Percentiles rank a stretch among this genome's conserved stretches.
Evolutionary conservation across 2,329 filamentous ascomycete species (phyloP).

Genomic region (Trichoderma aggressivum): DNA sequence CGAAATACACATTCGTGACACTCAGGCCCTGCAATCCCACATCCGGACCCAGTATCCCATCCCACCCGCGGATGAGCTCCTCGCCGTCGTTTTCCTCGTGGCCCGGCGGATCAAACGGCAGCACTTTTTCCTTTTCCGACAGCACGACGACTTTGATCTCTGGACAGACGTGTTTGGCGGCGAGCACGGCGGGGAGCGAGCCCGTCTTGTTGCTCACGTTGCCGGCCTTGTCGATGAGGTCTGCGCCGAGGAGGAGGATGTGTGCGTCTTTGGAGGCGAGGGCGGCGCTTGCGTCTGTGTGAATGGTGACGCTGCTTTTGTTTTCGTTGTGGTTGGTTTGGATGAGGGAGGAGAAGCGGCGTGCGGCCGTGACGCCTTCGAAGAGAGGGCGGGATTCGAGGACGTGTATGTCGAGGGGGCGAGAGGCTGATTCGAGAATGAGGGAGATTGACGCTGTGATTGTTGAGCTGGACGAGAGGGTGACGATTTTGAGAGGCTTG

Average conservation of each 20-base stretch:
- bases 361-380: constrained; percentile 59
- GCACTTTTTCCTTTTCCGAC: constrained; percentile 60
- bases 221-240: constrained; percentile 55
- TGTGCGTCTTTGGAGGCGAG: constrained; percentile 51
- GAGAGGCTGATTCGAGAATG: constrained; percentile 28
- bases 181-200: constrained; percentile 56
- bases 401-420: constrained; percentile 52
- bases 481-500: constrained; percentile 50
- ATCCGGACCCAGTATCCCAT: constrained; percentile 15
- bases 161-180: constrained; percentile 48
- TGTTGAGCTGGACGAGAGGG: constrained; percentile 61
- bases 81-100: constrained; percentile 47
- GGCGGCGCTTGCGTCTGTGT: constrained; percentile 58
- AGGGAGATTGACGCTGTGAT: constrained; percentile 49
- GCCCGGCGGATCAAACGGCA: constrained; percentile 41
- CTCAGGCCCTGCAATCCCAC: constrained; percentile 24
- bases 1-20: constrained; percentile 55
- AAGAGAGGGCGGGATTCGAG: constrained; percentile 66
- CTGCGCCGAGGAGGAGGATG: constrained; percentile 61
- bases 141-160: constrained; percentile 51
- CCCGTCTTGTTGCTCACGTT: constrained; percentile 66
- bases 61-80: constrained; percentile 52
- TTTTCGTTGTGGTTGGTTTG: background rate
- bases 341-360: constrained; percentile 44
- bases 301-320: constrained; percentile 42